Base-by-base conservation (phyloP, 768 basidiomycete genomes). In the Calocera viscosa region DNA sequence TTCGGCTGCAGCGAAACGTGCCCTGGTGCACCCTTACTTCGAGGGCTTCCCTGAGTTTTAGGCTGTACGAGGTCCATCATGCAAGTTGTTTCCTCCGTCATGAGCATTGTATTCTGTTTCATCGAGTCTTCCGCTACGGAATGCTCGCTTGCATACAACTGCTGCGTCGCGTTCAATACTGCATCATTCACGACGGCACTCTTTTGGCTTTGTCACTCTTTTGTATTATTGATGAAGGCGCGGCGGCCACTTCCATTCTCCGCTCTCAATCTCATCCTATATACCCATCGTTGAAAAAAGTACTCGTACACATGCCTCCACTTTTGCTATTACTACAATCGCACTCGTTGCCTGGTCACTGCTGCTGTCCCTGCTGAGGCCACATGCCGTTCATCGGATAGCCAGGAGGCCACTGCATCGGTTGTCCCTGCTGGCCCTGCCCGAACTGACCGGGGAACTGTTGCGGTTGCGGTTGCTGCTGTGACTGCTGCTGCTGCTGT, bases 1-100 rank as follows among this genome's bases (percentile, higher is more conserved):
- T 2, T 38, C 24, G 67, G 16, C n/a, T 67, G 8, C 49, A 83
- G 86, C 86, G 63, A 86, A 86, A 77, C 83, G 86, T 68, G 82
- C 80, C 2, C 76, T 83, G 5, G 70, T 76, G 33, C 81, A 83
- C 71, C 79, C 81, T 11, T 84, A 79, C 75, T 82, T 80, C 69
- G 73, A 68, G 35, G 65, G 30, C 49, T 67, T 63, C 60, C 8
- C 60, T 24, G 43, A 47, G 16, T 47, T 8, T 19, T 47, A 47
- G 43, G 43, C 43, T 47, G 19, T 3, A 63, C 8, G 8, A 14
- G 60, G 60, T 19, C 24, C 43, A 47, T 47, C 7, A 3, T 19
- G 35, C 35, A 38, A 38, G 14, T 19, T 19, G 19, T 24, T 47
- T 47, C 24, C 43, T 3, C 24, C 19, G 24, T 47, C 43, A 24